Conservation (phyloP, 805 yeast species). For the Sungouiella thailandica region DNA sequence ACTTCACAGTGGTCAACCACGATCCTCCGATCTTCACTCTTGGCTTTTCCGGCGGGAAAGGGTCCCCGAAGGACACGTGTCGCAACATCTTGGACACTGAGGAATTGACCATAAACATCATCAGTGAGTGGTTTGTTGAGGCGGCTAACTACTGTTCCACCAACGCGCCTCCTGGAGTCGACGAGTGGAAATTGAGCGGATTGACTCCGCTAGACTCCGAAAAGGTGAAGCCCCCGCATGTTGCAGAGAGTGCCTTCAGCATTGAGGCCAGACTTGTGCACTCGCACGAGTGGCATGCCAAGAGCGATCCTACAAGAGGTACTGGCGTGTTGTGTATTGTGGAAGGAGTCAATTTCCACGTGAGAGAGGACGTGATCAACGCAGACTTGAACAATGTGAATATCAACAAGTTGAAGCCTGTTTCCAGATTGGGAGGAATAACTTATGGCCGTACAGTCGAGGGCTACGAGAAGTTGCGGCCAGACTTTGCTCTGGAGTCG, state of each 20-base stretch:
- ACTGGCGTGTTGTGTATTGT: slow-evolving; percentile 41
- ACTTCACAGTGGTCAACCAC: slow-evolving; percentile 39
- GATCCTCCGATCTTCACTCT: slow-evolving; percentile 59
- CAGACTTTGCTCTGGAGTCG: slow-evolving; percentile 24
- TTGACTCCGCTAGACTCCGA: slow-evolving; percentile 42
- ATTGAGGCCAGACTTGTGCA: slow-evolving; percentile 49
- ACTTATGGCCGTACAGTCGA: slow-evolving; percentile 40
- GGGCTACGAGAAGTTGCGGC: slow-evolving; percentile 46
- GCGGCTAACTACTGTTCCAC: slow-evolving; percentile 52
- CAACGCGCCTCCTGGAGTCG: slow-evolving; percentile 44
- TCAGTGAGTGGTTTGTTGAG: slow-evolving; percentile 61
- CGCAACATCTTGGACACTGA: slow-evolving; percentile 44
- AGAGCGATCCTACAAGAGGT: slow-evolving; percentile 24
- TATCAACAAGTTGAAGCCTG: slow-evolving; percentile 45
- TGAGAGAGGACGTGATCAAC: slow-evolving; percentile 49
- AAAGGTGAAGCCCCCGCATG: slow-evolving; percentile 50
- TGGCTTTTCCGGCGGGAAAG: slow-evolving; percentile 40
- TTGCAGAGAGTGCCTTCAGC: slow-evolving; percentile 58
- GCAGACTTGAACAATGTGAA: slow-evolving; percentile 37
- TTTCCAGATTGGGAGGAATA: slow-evolving; percentile 47
- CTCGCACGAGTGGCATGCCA: slow-evolving; percentile 42
- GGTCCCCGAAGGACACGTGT: slow-evolving; percentile 45
- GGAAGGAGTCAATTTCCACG: slow-evolving; percentile 56
- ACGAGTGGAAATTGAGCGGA: slow-evolving; percentile 55
- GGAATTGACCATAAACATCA: slow-evolving; percentile 52